Evolutionary conservation across 2,329 filamentous ascomycete species (phyloP).

Genomic region (Aureobasidium zeae): DNA sequence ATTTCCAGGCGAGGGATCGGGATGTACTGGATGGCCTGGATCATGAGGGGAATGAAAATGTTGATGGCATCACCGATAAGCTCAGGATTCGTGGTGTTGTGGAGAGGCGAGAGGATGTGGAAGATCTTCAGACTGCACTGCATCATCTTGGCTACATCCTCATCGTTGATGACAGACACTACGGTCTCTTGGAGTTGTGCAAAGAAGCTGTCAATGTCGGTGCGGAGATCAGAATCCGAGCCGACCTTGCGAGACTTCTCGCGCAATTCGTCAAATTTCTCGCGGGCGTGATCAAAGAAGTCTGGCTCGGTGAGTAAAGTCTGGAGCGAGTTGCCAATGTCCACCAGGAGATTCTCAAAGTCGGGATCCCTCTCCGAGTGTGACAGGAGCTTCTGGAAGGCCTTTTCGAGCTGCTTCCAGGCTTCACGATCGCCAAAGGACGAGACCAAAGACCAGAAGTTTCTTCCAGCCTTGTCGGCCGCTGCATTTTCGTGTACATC

Average conservation of each 20-base stretch:
- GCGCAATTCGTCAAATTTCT: conserved; percentile 52
- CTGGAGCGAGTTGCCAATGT: conserved; percentile 66
- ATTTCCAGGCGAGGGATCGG: conserved; percentile 88
- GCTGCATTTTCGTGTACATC: conserved; percentile 66
- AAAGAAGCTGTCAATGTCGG: conserved; percentile 65
- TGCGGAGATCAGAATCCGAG: conserved; percentile 56
- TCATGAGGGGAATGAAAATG: conserved; percentile 67
- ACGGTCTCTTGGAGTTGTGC: conserved; percentile 60
- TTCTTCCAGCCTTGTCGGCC: conserved; percentile 63
- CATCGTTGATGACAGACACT: conserved; percentile 59
- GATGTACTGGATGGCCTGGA: conserved; percentile 73
- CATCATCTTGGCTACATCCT: conserved; percentile 60
- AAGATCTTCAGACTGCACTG: conserved; percentile 59
- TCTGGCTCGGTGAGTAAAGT: conserved; percentile 75
- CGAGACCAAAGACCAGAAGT: conserved; percentile 71
- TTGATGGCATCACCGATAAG: conserved; percentile 68
- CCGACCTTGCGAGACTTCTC: conserved; percentile 50
- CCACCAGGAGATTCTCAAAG: conserved; percentile 67
- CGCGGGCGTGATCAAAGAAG: conserved; percentile 69
- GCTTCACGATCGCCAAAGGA: conserved; percentile 65
- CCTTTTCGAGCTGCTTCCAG: conserved; percentile 65
- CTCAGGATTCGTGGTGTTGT: conserved; percentile 57
- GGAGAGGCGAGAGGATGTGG: conserved; percentile 57
- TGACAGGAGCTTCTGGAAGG: conserved; percentile 60
- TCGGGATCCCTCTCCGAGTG: conserved; percentile 70